A percentile compares a stretch with the other conserved stretches of the same genome.
These are phyloP conservation scores for Echeveria elegans DNA, from an alignment of 164 flowering plant genomes.

Conservation along the genomic window DNA sequence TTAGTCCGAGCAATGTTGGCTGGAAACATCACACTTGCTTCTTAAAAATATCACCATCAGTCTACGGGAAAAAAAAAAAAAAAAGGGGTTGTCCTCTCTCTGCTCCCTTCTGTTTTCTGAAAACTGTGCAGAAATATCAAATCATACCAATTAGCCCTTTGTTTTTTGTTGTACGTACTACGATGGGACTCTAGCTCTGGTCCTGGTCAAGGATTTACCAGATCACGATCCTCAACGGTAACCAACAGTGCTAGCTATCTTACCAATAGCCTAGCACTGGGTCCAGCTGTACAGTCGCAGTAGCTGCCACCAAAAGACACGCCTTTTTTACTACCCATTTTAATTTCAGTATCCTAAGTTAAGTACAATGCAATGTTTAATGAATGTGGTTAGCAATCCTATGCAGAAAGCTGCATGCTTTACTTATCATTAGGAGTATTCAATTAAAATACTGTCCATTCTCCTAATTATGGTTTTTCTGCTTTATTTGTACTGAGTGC, in stretches of 20 bases:
- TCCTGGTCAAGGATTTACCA: constrained; percentile 1
- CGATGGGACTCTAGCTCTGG: neutral
- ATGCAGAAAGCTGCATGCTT: too few relatives aligned
- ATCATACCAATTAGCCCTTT: too few relatives aligned
- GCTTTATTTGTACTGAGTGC: neutral
- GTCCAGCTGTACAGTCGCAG: too few relatives aligned
- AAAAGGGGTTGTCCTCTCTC: neutral
- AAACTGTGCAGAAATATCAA: neutral
- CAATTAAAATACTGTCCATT: neutral
- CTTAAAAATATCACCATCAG: too few relatives aligned
- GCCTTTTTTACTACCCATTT: neutral
- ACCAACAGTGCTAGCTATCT: too few relatives aligned
- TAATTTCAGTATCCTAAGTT: neutral
- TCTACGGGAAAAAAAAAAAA: neutral
- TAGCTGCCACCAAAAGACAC: neutral
- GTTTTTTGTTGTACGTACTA: neutral
- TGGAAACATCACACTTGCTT: neutral
- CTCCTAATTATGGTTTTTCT: neutral
- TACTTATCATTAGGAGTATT: too few relatives aligned
- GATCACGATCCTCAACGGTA: neutral
- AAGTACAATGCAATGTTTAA: neutral
- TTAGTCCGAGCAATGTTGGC: too few relatives aligned
- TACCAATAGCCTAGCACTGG: neutral
- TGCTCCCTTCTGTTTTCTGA: neutral
- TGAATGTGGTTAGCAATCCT: neutral